phyloP scores from a whole-genome alignment of 1,284 basidiomycete species.

The Moesziomyces sp. region DNA sequence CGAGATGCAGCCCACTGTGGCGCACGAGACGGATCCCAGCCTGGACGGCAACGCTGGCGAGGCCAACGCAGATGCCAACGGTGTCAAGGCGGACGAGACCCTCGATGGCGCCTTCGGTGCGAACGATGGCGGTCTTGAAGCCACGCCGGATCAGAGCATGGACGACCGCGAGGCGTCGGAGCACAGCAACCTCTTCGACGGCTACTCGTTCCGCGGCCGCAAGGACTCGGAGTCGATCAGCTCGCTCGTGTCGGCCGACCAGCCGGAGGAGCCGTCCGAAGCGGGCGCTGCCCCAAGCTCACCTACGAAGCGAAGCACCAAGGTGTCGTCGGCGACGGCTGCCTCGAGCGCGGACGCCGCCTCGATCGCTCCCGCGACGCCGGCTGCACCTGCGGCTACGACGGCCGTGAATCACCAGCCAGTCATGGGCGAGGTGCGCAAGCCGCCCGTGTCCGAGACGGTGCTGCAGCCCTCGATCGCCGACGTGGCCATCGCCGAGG shows the following conservation, averaged over 20 bases:
- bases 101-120: slow-evolving; percentile 20
- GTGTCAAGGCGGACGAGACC: slow-evolving; percentile 6
- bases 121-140: slow-evolving; percentile 5
- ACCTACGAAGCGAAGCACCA: slow-evolving; percentile 18
- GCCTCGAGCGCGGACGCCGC: not conserved
- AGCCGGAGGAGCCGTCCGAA: slow-evolving; percentile 18
- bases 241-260: slow-evolving; percentile 38
- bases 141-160: slow-evolving; percentile 37
- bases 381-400: slow-evolving; percentile 10
- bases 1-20: slow-evolving; percentile 74
- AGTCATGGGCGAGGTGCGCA: slow-evolving; percentile 11
- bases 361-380: slow-evolving; percentile 15
- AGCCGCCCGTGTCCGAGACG: slow-evolving; percentile 1
- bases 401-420: slow-evolving; percentile 6
- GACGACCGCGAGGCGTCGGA: slow-evolving; percentile 33
- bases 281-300: slow-evolving; percentile 12
- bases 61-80: slow-evolving; percentile 8
- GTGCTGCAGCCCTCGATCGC: slow-evolving; percentile 11
- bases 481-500: slow-evolving; percentile 36
- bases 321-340: not conserved
- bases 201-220: slow-evolving; percentile 62
- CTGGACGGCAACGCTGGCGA: slow-evolving; percentile 17
- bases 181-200: slow-evolving; percentile 56
- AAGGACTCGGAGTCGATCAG: slow-evolving; percentile 59
- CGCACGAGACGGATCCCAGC: slow-evolving; percentile 34